phyloP scores from a whole-genome alignment of 2,329 filamentous ascomycete genomes.

The Huntiella abstrusa region DNA sequence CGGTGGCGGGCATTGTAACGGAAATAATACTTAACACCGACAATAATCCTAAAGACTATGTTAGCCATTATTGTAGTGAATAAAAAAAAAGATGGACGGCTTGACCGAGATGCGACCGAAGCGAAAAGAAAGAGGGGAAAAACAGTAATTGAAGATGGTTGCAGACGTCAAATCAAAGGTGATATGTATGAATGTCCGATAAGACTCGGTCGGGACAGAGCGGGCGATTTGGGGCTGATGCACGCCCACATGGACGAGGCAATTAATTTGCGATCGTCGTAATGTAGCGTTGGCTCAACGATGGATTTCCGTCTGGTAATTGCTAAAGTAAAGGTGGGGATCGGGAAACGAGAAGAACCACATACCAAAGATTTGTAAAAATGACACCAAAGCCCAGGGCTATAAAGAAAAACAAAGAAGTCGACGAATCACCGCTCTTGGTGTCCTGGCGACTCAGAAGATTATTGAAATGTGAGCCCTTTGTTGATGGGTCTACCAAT shows the following conservation, averaged over 20 bases:
- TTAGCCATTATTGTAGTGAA: not conserved
- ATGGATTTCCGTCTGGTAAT: too few relatives aligned
- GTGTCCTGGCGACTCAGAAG: too few relatives aligned
- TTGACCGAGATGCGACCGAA: too few relatives aligned
- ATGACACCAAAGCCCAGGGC: slow-evolving; percentile 93
- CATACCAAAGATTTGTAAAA: slow-evolving; percentile 95
- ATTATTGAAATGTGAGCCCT: too few relatives aligned
- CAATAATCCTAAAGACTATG: slow-evolving; percentile 64
- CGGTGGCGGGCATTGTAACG: slow-evolving; percentile 91
- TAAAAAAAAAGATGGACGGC: not conserved
- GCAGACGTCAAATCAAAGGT: too few relatives aligned
- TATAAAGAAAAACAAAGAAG: slow-evolving; percentile 54
- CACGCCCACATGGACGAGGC: too few relatives aligned
- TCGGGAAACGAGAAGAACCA: not conserved
- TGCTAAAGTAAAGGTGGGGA: not conserved
- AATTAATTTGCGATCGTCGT: too few relatives aligned
- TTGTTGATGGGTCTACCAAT: too few relatives aligned
- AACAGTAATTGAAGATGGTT: too few relatives aligned
- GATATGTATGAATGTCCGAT: too few relatives aligned
- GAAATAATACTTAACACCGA: slow-evolving; percentile 98
- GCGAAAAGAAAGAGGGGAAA: too few relatives aligned
- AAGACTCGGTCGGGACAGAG: not conserved
- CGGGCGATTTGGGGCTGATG: not conserved
- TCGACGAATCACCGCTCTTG: slow-evolving; percentile 10
- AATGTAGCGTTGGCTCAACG: too few relatives aligned